phyloP scores from a whole-genome alignment of 2,329 filamentous ascomycete genomes.

The Zarea fungicola region DNA sequence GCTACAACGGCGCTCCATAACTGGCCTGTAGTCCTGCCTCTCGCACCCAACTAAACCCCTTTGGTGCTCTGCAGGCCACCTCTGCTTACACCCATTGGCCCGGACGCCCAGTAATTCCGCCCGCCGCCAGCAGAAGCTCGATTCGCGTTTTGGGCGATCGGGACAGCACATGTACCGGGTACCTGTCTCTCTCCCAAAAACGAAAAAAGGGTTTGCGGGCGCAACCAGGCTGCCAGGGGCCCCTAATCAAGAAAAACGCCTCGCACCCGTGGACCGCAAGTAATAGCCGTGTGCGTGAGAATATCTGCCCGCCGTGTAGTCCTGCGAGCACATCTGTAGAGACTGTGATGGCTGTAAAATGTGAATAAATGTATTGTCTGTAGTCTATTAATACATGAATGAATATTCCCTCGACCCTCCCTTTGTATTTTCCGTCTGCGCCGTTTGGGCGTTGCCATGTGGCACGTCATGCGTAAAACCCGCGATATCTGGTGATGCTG shows the following conservation, averaged over 20 bases:
- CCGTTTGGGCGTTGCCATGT: no score
- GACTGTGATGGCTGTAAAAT: not conserved
- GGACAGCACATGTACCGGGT: conserved; percentile 3
- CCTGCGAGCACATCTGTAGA: not conserved
- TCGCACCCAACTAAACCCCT: not conserved
- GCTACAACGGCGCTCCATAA: conserved; percentile 4
- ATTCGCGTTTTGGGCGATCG: conserved; percentile 6
- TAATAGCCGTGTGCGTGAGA: not conserved
- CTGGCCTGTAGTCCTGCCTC: not conserved
- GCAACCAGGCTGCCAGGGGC: no score
- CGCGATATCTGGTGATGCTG: no score
- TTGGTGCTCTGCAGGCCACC: not conserved
- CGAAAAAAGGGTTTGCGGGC: not conserved
- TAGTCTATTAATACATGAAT: not conserved
- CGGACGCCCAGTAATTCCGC: conserved; percentile 12
- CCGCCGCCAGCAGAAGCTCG: not conserved
- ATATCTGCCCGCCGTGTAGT: not conserved
- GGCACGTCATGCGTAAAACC: no score
- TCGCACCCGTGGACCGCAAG: no score
- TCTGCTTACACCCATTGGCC: not conserved
- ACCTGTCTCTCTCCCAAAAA: not conserved
- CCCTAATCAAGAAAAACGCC: no score
- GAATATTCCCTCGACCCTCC: not conserved
- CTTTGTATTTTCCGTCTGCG: not conserved
- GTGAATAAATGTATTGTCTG: not conserved